Percentiles rank a stretch among this genome's conserved stretches.
phyloP scores from a whole-genome alignment of 2,329 filamentous ascomycete genomes.

The Pseudogymnoascus sp. region DNA sequence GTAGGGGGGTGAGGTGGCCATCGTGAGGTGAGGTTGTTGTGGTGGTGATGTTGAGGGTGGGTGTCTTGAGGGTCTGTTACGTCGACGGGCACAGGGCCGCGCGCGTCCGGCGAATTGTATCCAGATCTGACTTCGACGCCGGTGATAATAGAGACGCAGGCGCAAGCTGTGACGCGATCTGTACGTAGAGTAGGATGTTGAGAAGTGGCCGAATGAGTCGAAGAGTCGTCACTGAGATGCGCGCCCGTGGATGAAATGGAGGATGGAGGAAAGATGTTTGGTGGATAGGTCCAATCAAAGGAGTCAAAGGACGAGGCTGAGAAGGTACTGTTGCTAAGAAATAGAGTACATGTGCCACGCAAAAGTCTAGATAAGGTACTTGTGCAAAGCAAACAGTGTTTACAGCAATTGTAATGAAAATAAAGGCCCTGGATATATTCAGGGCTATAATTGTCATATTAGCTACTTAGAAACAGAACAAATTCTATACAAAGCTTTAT shows the following conservation, averaged over 20 bases:
- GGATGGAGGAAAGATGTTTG: neutral
- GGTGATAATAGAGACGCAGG: neutral
- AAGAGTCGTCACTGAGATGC: neutral
- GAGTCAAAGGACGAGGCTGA: slow-evolving; percentile 5
- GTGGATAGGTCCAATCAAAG: neutral
- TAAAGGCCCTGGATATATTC: neutral
- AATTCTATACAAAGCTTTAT: neutral
- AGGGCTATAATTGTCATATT: neutral
- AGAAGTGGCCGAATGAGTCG: neutral
- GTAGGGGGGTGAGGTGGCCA: neutral
- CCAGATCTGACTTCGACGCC: neutral
- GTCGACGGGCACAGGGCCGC: neutral
- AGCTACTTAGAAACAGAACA: neutral
- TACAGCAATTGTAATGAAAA: neutral
- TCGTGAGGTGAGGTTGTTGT: neutral
- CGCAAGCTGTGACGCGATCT: neutral
- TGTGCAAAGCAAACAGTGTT: neutral
- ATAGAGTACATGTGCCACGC: neutral
- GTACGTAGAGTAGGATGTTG: neutral
- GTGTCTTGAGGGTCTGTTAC: neutral
- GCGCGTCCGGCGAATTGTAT: neutral
- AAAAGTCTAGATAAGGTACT: neutral
- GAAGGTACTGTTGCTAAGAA: neutral
- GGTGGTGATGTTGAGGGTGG: neutral
- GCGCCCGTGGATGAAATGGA: neutral